These are phyloP conservation scores for Umbelopsis sp. DNA, from an alignment of 371 early-diverging fungal genomes.

Conservation along the genomic window DNA sequence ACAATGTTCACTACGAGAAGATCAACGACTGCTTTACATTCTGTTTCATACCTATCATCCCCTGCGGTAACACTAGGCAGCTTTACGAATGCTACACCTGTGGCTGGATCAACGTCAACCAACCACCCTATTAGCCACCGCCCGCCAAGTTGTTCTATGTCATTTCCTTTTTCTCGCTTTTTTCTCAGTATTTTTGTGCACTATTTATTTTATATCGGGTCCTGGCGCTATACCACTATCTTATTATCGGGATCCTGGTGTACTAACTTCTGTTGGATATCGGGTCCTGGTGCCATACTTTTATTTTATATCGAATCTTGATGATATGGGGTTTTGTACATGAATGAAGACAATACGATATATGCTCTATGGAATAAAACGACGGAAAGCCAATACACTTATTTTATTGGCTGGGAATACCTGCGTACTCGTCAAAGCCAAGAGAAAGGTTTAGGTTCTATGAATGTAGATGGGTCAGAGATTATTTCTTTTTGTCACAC, in stretches of 20 bases:
- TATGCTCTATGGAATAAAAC: constrained; percentile 17
- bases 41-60: constrained; percentile 53
- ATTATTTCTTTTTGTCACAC: neutral
- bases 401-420: constrained; percentile 67
- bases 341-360: constrained; percentile 7
- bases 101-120: constrained; percentile 48
- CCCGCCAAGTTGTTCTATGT: no score
- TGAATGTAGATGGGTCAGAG: neutral
- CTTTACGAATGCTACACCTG: constrained; percentile 52
- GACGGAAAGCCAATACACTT: neutral
- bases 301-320: neutral
- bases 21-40: constrained; percentile 52
- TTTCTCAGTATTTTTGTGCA: no score
- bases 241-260: no score
- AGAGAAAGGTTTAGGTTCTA: constrained; percentile 79
- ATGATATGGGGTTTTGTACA: constrained; percentile 1
- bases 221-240: no score
- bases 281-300: no score
- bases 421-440: constrained; percentile 81
- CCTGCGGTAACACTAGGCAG: constrained; percentile 40
- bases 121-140: constrained; percentile 31
- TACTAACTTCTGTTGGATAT: no score
- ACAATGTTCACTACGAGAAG: constrained; percentile 44
- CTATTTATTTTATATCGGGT: no score
- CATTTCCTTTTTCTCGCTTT: no score